Evolutionary conservation across 2,329 filamentous ascomycete species (phyloP), one percentile per base, ranked within the genome.

Genomic region (Fusarium sp.): DNA sequence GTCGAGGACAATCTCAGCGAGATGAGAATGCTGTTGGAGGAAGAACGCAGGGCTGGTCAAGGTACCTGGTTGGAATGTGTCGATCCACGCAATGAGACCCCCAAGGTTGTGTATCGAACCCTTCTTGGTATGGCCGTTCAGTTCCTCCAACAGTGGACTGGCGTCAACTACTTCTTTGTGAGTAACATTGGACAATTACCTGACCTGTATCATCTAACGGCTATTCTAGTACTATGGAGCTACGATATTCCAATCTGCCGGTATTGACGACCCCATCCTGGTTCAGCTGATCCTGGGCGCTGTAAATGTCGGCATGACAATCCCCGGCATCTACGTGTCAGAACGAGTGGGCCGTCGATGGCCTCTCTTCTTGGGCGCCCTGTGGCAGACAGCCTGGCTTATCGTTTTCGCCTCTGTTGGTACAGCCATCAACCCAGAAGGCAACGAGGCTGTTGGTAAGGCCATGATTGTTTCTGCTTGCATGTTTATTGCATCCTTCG

Each of bases 401-500:
- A 79, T 89, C 44, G 80, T 92, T 65, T 91, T 90, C 74, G 89
- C 86, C 38, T 82, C 83, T 0, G 82, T 90, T 31, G 85, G 87
- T 5, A 82, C 83, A 44, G 77, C 77, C 4, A 70, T 78, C 51
- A 75, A 82, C 54, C 84, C 82, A 0, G 77, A 79, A 14, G 76
- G 77, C 36, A 84, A 81, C 68, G 77, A 79, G 10, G 77, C 80
- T 1, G 83, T 86, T 13, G 90, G 90, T 11, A 86, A 87, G 3
- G 84, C 89, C 62, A 89, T 92, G 86, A 91, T 93, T 68, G 87
- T 90, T 11, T 87, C 89, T 56, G 88, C 90, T 7, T 91, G 88
- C 77, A 85, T 92, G 80, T 93, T 91, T 79, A 92, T 93, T 62
- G 85, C 87, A 40, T 89, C 86, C 2, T 93, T 91, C 71, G 90